Evolutionary conservation across 1,139 yeast species (phyloP).

Genomic region (Scheffersomyces segobiensis): DNA sequence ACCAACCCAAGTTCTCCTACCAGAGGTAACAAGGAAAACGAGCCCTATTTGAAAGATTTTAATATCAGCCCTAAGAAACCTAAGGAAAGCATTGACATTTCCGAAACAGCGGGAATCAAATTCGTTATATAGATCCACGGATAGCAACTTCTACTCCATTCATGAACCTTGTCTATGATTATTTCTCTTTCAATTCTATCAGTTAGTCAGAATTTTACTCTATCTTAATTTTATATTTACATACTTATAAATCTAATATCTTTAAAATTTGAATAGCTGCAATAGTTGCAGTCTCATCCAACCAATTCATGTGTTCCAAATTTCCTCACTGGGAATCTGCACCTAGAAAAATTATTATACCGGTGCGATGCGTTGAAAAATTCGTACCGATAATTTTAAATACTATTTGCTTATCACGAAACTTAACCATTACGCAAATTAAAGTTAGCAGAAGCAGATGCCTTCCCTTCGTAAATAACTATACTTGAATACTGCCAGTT

Average conservation of each 20-base stretch:
- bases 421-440: not conserved
- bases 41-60: constrained; percentile 10
- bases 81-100: constrained; percentile 1
- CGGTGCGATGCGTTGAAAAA: not conserved
- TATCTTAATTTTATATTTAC: not conserved
- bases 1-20: not conserved
- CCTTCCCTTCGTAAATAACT: not conserved
- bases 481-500: not conserved
- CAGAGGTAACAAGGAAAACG: constrained; percentile 4
- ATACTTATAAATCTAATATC: not conserved
- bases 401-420: no score
- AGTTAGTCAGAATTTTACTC: not conserved
- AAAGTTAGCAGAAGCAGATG: not conserved
- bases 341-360: not conserved
- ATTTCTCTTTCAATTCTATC: not conserved
- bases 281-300: not conserved
- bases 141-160: not conserved
- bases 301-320: not conserved
- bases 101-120: not conserved
- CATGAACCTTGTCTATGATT: not conserved
- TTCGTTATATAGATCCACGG: not conserved
- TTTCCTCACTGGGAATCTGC: not conserved
- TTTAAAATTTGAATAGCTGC: not conserved
- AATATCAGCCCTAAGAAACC: constrained; percentile 22
- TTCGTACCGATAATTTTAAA: not conserved